Conservation (phyloP, 2,329 filamentous ascomycete species). For the Aspergillus neoniger region DNA sequence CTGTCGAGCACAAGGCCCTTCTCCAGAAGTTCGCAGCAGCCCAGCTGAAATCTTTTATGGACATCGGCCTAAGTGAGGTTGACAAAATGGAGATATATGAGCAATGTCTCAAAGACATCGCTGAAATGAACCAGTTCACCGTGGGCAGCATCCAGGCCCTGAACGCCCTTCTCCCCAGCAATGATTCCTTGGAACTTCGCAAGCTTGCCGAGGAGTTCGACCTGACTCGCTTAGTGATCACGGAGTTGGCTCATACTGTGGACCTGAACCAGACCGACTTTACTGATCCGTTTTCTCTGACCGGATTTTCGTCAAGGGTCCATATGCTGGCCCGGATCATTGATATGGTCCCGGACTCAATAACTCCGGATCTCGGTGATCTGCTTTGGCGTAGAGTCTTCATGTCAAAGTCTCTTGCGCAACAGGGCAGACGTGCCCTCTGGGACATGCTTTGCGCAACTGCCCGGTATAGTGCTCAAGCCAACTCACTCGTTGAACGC, state of each 20-base stretch:
- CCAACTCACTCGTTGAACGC: constrained; percentile 46
- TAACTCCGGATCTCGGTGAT: constrained; percentile 63
- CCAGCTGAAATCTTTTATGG: constrained; percentile 63
- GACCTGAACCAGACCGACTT: constrained; percentile 46
- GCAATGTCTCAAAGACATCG: constrained; percentile 69
- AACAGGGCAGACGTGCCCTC: constrained; percentile 63
- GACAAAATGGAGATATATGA: constrained; percentile 65
- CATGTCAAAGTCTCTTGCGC: constrained; percentile 61
- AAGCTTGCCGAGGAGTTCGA: constrained; percentile 63
- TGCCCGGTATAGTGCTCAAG: constrained; percentile 29
- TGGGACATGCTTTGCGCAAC: constrained; percentile 66
- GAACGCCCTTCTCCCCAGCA: constrained; percentile 43
- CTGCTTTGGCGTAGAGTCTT: constrained; percentile 74
- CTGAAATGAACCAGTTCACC: constrained; percentile 62
- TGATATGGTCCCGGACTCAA: constrained; percentile 59
- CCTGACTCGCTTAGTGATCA: constrained; percentile 62
- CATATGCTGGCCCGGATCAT: constrained; percentile 63
- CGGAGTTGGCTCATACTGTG: constrained; percentile 64
- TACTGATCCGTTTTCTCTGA: constrained; percentile 40
- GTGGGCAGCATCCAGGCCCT: constrained; percentile 74
- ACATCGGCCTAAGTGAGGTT: constrained; percentile 55
- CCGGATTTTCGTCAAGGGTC: constrained; percentile 56
- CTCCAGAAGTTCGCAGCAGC: constrained; percentile 65
- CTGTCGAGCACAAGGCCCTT: constrained; percentile 60
- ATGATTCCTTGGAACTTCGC: constrained; percentile 55